These are phyloP conservation scores for Aspergillus flavus DNA, from an alignment of 2,329 filamentous ascomycete genomes.

Conservation along the genomic window DNA sequence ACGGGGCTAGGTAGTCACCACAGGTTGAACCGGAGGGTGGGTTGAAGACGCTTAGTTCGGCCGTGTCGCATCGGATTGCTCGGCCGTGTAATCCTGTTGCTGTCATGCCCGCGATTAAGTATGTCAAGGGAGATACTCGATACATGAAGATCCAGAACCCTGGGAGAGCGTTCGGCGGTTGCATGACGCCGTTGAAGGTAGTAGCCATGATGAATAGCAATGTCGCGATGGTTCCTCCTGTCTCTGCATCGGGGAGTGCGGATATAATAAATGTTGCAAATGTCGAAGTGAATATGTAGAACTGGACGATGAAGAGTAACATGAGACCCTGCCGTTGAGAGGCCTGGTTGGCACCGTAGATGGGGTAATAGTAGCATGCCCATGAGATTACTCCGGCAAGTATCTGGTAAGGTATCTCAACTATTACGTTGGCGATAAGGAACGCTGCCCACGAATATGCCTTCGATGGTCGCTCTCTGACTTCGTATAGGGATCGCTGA, in stretches of 20 bases:
- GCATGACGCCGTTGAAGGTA: conserved; percentile 74
- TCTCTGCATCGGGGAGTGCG: conserved; percentile 73
- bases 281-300: conserved; percentile 79
- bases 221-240: conserved; percentile 74
- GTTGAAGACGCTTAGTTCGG: conserved; percentile 70
- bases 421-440: conserved; percentile 78
- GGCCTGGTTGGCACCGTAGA: conserved; percentile 62
- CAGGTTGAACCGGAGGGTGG: conserved; percentile 64
- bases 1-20: conserved; percentile 57
- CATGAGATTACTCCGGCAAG: conserved; percentile 74
- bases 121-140: conserved; percentile 78
- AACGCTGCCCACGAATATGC: conserved; percentile 85
- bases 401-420: conserved; percentile 84
- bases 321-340: conserved; percentile 73
- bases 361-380: conserved; percentile 83
- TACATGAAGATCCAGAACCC: conserved; percentile 87
- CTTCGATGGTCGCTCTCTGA: conserved; percentile 80
- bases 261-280: conserved; percentile 80
- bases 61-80: conserved; percentile 64
- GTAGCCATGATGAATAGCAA: conserved; percentile 72
- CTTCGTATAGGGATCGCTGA: conserved; percentile 80
- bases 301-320: conserved; percentile 74
- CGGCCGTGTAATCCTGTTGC: conserved; percentile 70
- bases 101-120: conserved; percentile 73
- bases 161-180: conserved; percentile 63